Evolutionary conservation across 2,329 filamentous ascomycete species (phyloP), one percentile per base, ranked within the genome.

Genomic region (Scedosporium dehoogii): DNA sequence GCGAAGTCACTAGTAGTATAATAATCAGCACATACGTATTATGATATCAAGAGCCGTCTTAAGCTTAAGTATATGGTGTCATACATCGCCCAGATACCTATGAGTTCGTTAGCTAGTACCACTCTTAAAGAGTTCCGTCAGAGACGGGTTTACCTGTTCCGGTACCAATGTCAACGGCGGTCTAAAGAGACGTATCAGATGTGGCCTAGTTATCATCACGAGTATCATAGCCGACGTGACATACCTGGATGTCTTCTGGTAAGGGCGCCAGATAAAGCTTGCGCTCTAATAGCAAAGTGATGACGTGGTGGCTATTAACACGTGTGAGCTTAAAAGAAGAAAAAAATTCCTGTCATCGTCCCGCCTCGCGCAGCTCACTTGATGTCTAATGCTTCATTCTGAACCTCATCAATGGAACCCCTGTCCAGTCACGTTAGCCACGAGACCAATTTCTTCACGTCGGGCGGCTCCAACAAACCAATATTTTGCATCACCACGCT

Each of bases 401-500:
- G 66, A 18, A 65, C 41, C 1, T 66, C 59, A 55, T 66, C 65
- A 29, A 59, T 62, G 48, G 66, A 61, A 10, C 46, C 63, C 63
- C 63, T 64, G 53, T 63, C 14, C n/a, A 59, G 57, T 23, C 33
- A 41, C 4, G 33, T 38, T 38, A 38, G 33, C 33, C 33, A 38
- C 3, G 33, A 12, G 10, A 38, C 33, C 10, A 38, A 38, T 59
- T n/a, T 12, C 3, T 18, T 21, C n/a, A 9, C 23, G 16, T 7
- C 14, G 10, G 23, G 7, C 1, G n/a, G 23, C n/a, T 21, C 33
- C 33, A 23, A 48, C 16, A 9, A 57, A 67, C 70, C 72, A 73
- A 59, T 73, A 72, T 46, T 67, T 64, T n/a, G 68, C 66, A 38
- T 66, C 68, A 6, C 67, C 69, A 4, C 67, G 60, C 2, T 70